Percentiles rank a stretch among this genome's conserved stretches.
These are phyloP conservation scores for Cutaneotrichosporon dermatis DNA, from an alignment of 1,284 basidiomycete species.

Conservation along the genomic window DNA sequence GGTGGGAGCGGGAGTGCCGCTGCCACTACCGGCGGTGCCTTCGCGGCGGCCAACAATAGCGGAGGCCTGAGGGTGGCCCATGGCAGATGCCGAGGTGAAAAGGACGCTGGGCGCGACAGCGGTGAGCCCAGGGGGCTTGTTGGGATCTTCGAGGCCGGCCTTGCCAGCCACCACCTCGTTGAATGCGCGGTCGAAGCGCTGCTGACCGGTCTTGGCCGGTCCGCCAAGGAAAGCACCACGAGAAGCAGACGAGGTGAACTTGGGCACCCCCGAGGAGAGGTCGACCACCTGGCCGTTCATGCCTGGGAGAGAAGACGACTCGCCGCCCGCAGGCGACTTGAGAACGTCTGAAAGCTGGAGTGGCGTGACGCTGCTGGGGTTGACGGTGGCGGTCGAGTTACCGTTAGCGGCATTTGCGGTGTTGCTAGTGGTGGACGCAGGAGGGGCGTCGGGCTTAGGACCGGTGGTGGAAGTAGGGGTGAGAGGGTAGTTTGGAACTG, in stretches of 20 bases:
- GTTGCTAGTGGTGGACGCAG: neutral
- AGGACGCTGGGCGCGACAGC: constrained; percentile 44
- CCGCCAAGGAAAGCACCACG: constrained; percentile 32
- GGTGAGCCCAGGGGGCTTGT: constrained; percentile 25
- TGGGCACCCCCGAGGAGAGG: constrained; percentile 20
- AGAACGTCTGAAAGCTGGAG: constrained; percentile 45
- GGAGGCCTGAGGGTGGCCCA: constrained; percentile 40
- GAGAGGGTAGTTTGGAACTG: constrained; percentile 37
- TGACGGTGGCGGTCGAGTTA: neutral
- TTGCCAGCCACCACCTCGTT: constrained; percentile 45
- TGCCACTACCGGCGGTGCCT: constrained; percentile 5
- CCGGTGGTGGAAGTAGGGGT: constrained; percentile 19
- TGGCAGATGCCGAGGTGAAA: constrained; percentile 35
- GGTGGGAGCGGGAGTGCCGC: too few species aligned
- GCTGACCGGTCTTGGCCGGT: constrained; percentile 22
- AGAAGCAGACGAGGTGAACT: constrained; percentile 30
- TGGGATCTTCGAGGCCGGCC: constrained; percentile 34
- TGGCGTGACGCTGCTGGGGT: constrained; percentile 18
- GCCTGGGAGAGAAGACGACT: constrained; percentile 7
- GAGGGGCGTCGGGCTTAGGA: constrained; percentile 6
- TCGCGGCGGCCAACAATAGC: constrained; percentile 23
- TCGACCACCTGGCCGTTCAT: neutral
- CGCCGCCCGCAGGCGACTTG: constrained; percentile 28
- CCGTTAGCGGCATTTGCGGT: constrained; percentile 17
- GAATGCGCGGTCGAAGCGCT: constrained; percentile 43